Percentiles rank a stretch among this genome's conserved stretches.
Evolutionary conservation across 768 basidiomycete genomes (phyloP).

Genomic region (Boletus sensibilis): DNA sequence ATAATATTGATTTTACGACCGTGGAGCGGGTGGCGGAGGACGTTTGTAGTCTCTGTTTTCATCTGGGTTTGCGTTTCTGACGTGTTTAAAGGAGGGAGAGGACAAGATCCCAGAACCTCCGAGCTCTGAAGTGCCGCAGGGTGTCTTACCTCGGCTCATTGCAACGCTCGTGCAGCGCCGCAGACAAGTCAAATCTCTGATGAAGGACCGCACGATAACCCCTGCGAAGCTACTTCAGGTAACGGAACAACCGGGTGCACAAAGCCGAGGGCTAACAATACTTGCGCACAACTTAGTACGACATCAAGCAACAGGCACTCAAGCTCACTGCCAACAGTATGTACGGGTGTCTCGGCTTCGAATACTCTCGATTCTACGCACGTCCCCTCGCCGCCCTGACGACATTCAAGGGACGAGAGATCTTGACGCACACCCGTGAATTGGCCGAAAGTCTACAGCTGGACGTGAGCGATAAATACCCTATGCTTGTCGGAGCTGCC

Average conservation of each 20-base stretch:
- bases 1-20: conserved; percentile 98
- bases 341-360: conserved; percentile 99
- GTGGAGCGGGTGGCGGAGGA: conserved; percentile 69
- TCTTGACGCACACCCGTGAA: conserved; percentile 89
- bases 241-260: conserved; percentile 8
- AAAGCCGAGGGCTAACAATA: background rate
- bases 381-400: conserved; percentile 95
- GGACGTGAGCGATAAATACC: conserved; percentile 60
- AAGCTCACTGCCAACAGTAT: conserved; percentile 99
- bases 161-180: conserved; percentile 93
- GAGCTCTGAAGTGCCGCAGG: conserved; percentile 62
- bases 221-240: conserved; percentile 84
- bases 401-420: conserved; percentile 97
- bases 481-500: background rate
- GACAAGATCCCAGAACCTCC: conserved; percentile 93
- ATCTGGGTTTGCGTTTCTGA: background rate
- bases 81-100: conserved; percentile 50
- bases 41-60: conserved; percentile 33
- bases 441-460: conserved; percentile 87
- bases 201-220: conserved; percentile 82
- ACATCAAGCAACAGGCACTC: conserved; percentile 95
- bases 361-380: conserved; percentile 95
- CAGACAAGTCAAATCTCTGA: conserved; percentile 85
- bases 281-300: conserved; percentile 55
- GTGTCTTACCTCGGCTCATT: conserved; percentile 95